These are phyloP conservation scores for Aspergillus nomiae DNA, from an alignment of 2,329 filamentous ascomycete genomes.

Conservation along the genomic window DNA sequence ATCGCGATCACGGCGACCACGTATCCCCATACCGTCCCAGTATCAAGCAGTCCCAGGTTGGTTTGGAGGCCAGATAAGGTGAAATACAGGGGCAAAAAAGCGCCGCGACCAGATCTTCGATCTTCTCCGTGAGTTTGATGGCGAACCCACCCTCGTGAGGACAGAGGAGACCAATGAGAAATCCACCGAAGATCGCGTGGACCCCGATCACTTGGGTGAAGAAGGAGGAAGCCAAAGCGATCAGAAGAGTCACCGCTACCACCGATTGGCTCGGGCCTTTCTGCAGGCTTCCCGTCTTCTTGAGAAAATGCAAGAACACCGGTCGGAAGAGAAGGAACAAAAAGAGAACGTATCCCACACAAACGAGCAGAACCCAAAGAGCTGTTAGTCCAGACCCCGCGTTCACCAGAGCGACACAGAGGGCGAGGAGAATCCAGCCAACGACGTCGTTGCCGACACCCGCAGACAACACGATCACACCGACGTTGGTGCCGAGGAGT, in stretches of 20 bases:
- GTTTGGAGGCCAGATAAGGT: constrained; percentile 88
- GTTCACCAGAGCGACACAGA: constrained; percentile 92
- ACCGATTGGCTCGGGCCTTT: constrained; percentile 86
- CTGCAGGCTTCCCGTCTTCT: constrained; percentile 73
- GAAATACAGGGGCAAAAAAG: constrained; percentile 87
- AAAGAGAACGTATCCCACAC: constrained; percentile 74
- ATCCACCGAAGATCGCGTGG: constrained; percentile 92
- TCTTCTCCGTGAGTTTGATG: constrained; percentile 88
- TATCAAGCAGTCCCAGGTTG: constrained; percentile 79
- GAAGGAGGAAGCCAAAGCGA: constrained; percentile 78
- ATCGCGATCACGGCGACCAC: constrained; percentile 79
- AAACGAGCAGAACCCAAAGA: constrained; percentile 78
- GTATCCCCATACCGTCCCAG: constrained; percentile 84
- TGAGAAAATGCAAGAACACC: constrained; percentile 71
- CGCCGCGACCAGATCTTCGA: constrained; percentile 84
- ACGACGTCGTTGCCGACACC: constrained; percentile 92
- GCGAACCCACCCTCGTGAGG: constrained; percentile 88
- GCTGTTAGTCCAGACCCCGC: constrained; percentile 79
- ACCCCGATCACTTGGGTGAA: constrained; percentile 91
- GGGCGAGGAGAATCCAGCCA: constrained; percentile 87
- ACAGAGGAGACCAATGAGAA: constrained; percentile 84
- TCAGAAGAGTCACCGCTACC: constrained; percentile 77
- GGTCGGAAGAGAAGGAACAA: constrained; percentile 74
- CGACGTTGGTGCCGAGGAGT: constrained; percentile 77
- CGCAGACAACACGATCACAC: constrained; percentile 84